A percentile compares a stretch with the other conserved stretches of the same genome.
Evolutionary conservation across 768 basidiomycete genomes (phyloP).

Genomic region (Kwoniella botswanensis): DNA sequence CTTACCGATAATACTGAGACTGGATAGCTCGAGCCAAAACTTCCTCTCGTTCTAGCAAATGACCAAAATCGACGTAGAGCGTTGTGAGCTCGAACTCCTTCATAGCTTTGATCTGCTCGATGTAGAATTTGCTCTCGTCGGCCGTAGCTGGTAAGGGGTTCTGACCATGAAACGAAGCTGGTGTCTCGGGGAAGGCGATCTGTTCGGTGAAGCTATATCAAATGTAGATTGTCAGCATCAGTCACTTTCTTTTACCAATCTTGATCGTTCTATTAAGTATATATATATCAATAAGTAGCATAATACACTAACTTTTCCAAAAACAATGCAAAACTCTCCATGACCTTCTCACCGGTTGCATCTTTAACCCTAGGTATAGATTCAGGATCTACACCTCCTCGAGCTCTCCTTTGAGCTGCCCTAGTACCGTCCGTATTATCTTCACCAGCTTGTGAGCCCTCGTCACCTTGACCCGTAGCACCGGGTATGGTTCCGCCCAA

Average conservation of each 20-base stretch:
- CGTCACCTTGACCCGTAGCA: constrained; percentile 23
- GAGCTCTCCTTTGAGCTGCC: constrained; percentile 25
- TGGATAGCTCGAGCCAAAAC: constrained; percentile 91
- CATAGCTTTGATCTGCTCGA: constrained; percentile 94
- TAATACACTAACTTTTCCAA: constrained; percentile 71
- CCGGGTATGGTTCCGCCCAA: constrained; percentile 33
- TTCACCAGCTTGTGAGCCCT: constrained; percentile 30
- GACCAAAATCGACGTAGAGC: constrained; percentile 92
- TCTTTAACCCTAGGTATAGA: constrained; percentile 89
- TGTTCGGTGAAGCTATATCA: constrained; percentile 77
- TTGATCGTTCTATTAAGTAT: too few relatives aligned
- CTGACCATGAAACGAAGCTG: constrained; percentile 64
- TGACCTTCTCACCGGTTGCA: constrained; percentile 92
- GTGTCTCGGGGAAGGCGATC: constrained; percentile 77
- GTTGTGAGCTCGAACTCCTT: constrained; percentile 92
- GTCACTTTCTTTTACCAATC: neutral
- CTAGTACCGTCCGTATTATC: constrained; percentile 28
- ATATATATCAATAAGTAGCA: too few relatives aligned
- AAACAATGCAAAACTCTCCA: constrained; percentile 88
- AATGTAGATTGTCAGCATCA: neutral
- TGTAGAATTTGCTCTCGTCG: constrained; percentile 75
- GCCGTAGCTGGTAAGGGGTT: constrained; percentile 28
- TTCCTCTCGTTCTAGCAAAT: constrained; percentile 87
- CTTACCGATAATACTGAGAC: constrained; percentile 85
- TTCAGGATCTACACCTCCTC: constrained; percentile 41